Evolutionary conservation across 768 basidiomycete genomes (phyloP).

Genomic region (Tricholomella constricta): DNA sequence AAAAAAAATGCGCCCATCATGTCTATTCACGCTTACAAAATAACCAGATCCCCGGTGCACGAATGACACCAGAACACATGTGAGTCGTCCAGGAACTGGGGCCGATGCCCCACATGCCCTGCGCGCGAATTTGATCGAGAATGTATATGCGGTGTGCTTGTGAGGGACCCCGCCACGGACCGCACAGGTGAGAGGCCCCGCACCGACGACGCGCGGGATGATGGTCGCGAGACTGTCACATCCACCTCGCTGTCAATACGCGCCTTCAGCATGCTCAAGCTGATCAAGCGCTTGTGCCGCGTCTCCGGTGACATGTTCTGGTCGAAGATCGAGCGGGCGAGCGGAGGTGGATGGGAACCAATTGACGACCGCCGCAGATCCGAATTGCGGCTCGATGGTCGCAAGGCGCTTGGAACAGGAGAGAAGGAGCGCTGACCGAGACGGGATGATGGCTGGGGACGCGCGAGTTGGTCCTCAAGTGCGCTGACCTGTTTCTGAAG

Average conservation of each 20-base stretch:
- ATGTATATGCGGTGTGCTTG: constrained; percentile 22
- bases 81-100: constrained; percentile 85
- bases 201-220: constrained; percentile 36
- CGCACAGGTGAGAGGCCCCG: constrained; percentile 58
- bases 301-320: constrained; percentile 73
- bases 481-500: constrained; percentile 66
- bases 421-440: constrained; percentile 48
- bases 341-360: constrained; percentile 42
- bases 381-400: constrained; percentile 46
- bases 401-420: constrained; percentile 42
- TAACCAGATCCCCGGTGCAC: constrained; percentile 80
- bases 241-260: constrained; percentile 83
- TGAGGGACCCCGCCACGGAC: constrained; percentile 33
- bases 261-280: constrained; percentile 87
- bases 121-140: constrained; percentile 17
- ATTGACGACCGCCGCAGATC: constrained; percentile 40
- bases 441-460: constrained; percentile 44
- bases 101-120: constrained; percentile 40
- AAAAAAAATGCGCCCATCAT: neutral
- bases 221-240: constrained; percentile 41
- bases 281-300: constrained; percentile 79
- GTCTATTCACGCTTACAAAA: constrained; percentile 43
- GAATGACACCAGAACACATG: constrained; percentile 90
- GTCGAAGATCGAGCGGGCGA: constrained; percentile 65
- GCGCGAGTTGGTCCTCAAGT: constrained; percentile 68